Conservation (phyloP, 108 stramenopile genomes). For the Skeletonema tropicum region DNA sequence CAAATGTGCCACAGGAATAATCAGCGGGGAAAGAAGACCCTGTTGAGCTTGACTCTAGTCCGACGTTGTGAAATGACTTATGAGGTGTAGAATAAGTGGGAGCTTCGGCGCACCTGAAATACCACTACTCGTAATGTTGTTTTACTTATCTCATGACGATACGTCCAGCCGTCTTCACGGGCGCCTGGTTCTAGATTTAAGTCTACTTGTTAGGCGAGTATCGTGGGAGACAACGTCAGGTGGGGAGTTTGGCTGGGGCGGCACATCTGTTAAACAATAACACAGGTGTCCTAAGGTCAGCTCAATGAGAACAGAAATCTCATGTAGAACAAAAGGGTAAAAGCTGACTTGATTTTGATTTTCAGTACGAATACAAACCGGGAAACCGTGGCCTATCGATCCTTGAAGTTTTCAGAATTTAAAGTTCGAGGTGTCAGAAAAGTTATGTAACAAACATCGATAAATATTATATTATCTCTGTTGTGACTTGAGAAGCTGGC, state of each 20-base stretch:
- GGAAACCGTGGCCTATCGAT: constrained; percentile 97
- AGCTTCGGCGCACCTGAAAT: constrained; percentile 93
- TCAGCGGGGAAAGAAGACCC: constrained; percentile 97
- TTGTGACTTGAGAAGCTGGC: no score
- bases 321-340: constrained; percentile 93
- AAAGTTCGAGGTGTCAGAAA: constrained; percentile 98
- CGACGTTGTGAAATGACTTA: constrained; percentile 97
- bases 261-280: constrained; percentile 94
- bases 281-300: constrained; percentile 96
- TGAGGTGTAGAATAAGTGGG: constrained; percentile 98
- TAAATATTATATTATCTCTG: no score
- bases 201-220: constrained; percentile 60
- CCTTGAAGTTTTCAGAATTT: constrained; percentile 95
- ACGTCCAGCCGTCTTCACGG: constrained; percentile 79
- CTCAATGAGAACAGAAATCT: constrained; percentile 97
- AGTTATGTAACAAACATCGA: constrained; percentile 59
- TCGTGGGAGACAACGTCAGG: constrained; percentile 94
- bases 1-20: no score
- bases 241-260: constrained; percentile 96
- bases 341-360: constrained; percentile 97
- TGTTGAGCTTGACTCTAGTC: constrained; percentile 99
- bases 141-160: constrained; percentile 95
- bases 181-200: constrained; percentile 83
- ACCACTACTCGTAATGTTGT: constrained; percentile 98
- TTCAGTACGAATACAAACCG: constrained; percentile 96